A percentile compares a stretch with the other conserved stretches of the same genome.
phyloP scores from a whole-genome alignment of 2,329 filamentous ascomycete species.

The Coniochaeta hoffmannii region DNA sequence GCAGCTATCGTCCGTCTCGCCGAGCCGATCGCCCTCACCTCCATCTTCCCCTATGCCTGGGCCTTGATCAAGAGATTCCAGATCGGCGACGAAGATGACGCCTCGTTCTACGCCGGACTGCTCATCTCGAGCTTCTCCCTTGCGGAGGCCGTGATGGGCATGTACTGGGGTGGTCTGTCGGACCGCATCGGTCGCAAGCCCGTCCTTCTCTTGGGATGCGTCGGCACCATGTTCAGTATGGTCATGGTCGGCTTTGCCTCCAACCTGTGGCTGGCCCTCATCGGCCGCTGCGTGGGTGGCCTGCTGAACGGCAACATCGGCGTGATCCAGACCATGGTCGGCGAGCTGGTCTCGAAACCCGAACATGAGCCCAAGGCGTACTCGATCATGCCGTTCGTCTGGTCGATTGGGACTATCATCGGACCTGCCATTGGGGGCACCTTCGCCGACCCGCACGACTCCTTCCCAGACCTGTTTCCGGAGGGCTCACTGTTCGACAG shows the following conservation, averaged over 20 bases:
- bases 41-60: constrained; percentile 90
- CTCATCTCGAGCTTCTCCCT: constrained; percentile 82
- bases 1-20: constrained; percentile 85
- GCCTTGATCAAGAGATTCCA: constrained; percentile 70
- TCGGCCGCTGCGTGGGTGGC: constrained; percentile 70
- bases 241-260: constrained; percentile 74
- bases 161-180: constrained; percentile 81
- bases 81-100: constrained; percentile 64
- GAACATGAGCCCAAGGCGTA: constrained; percentile 85
- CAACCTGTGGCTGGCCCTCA: constrained; percentile 77
- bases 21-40: constrained; percentile 87
- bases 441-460: constrained; percentile 69
- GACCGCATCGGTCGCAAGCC: constrained; percentile 81
- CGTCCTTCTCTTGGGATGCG: constrained; percentile 71
- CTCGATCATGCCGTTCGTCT: constrained; percentile 90
- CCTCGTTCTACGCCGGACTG: constrained; percentile 80
- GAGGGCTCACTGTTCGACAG: constrained; percentile 60
- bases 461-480: constrained; percentile 67
- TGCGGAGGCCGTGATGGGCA: constrained; percentile 74
- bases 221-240: constrained; percentile 77
- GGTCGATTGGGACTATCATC: constrained; percentile 83
- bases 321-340: constrained; percentile 89
- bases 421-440: constrained; percentile 83
- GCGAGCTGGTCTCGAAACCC: constrained; percentile 73
- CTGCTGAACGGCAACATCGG: constrained; percentile 87